A percentile compares a stretch with the other conserved stretches of the same genome.
Conservation (phyloP, 2,329 filamentous ascomycete species). For the Ophiostoma pallidulum region DNA sequence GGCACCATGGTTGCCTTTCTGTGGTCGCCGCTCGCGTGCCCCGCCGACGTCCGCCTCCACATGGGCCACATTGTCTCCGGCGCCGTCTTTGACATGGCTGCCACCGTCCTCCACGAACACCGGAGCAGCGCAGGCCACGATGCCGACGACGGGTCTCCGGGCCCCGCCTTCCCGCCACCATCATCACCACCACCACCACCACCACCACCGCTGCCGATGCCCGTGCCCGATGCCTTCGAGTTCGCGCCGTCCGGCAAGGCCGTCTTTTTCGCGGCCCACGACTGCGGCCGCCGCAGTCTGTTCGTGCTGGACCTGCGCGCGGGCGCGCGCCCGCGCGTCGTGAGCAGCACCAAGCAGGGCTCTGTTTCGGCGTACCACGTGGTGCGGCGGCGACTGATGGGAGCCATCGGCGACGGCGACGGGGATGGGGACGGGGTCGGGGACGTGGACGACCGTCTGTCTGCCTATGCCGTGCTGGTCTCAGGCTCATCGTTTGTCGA, state of each 20-base stretch:
- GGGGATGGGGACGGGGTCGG: too few species aligned
- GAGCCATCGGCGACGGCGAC: background rate
- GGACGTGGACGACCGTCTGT: slow-evolving; percentile 16
- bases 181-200: too few species aligned
- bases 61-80: slow-evolving; percentile 23
- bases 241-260: slow-evolving; percentile 26
- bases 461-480: slow-evolving; percentile 24
- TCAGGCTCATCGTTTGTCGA: slow-evolving; percentile 30
- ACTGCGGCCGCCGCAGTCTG: slow-evolving; percentile 26
- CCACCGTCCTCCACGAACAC: slow-evolving; percentile 16
- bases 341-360: slow-evolving; percentile 17
- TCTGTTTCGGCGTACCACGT: slow-evolving; percentile 23
- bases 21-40: slow-evolving; percentile 19
- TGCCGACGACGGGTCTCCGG: too few species aligned
- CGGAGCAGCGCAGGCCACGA: too few species aligned
- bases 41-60: slow-evolving; percentile 23
- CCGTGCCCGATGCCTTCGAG: slow-evolving; percentile 24
- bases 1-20: slow-evolving; percentile 28
- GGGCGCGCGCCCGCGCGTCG: slow-evolving; percentile 19
- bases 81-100: slow-evolving; percentile 23
- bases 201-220: background rate
- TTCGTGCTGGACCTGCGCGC: slow-evolving; percentile 26
- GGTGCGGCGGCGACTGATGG: slow-evolving; percentile 13
- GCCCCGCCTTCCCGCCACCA: too few species aligned
- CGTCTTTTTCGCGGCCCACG: slow-evolving; percentile 26